A percentile compares a stretch with the other conserved stretches of the same genome.
Evolutionary conservation across 192 early-diverging fungal species (phyloP).

Genomic region (Backusella morwellensis): DNA sequence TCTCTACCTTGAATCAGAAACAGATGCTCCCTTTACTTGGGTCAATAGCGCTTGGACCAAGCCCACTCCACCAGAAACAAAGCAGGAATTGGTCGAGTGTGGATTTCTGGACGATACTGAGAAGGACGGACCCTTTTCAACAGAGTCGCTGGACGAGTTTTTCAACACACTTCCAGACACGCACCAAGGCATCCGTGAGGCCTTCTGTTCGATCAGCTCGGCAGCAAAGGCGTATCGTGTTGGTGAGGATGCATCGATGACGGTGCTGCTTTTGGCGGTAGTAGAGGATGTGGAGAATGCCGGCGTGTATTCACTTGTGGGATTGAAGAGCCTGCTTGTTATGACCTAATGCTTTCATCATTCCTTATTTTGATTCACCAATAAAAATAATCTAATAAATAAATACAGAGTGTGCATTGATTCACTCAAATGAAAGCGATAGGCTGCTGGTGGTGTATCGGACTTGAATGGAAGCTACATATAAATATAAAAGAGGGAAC

Average conservation of each 20-base stretch:
- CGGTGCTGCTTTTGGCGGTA: neutral
- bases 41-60: conserved; percentile 5
- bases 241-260: neutral
- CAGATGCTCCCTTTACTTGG: neutral
- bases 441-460: too few relatives aligned
- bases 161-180: neutral
- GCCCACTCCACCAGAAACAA: neutral
- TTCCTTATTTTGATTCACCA: neutral
- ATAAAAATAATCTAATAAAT: too few relatives aligned
- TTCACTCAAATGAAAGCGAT: too few relatives aligned
- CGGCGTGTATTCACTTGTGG: neutral
- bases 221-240: neutral
- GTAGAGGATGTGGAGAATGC: neutral
- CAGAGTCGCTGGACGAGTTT: neutral
- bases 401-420: too few relatives aligned
- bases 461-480: too few relatives aligned
- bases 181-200: neutral
- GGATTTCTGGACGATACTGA: neutral
- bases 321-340: neutral
- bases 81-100: neutral
- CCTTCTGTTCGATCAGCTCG: neutral
- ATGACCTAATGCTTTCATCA: neutral
- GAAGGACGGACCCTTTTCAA: neutral
- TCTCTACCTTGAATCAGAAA: conserved; percentile 6
- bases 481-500: too few relatives aligned